Conservation (phyloP, 2,329 filamentous ascomycete species). For the Ascochyta fabae region DNA sequence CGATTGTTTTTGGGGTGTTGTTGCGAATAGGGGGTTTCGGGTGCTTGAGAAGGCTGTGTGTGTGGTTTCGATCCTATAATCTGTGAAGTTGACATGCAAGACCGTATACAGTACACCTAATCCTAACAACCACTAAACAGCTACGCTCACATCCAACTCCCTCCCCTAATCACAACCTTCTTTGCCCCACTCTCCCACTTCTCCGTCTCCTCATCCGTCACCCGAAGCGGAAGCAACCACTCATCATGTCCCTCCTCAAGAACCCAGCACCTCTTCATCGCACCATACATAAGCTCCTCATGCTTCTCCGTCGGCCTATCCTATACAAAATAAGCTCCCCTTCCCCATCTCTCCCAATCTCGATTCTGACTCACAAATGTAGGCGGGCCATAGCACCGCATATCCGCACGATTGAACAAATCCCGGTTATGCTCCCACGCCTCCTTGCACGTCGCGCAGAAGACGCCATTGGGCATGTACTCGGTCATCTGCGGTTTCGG, state of each 20-base stretch:
- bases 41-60: no score
- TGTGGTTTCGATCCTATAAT: no score
- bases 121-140: no score
- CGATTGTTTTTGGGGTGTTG: no score
- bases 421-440: constrained; percentile 10
- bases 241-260: constrained; percentile 1
- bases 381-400: constrained; percentile 8
- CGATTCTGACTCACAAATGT: not conserved
- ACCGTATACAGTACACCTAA: no score
- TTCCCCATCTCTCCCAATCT: no score
- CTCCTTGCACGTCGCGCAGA: constrained; percentile 11
- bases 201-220: not conserved
- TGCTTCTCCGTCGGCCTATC: not conserved
- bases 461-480: constrained; percentile 1
- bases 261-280: constrained; percentile 11
- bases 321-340: not conserved
- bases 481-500: constrained; percentile 3
- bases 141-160: not conserved
- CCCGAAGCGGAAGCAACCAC: constrained; percentile 9
- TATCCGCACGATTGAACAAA: constrained; percentile 6
- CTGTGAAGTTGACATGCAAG: no score
- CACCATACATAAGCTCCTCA: constrained; percentile 7
- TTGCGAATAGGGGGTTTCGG: no score
- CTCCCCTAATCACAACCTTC: not conserved
- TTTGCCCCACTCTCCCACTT: not conserved